A percentile compares a stretch with the other conserved stretches of the same genome.
These are phyloP conservation scores for Starmera quercuum DNA, from an alignment of 805 yeast species.

Conservation along the genomic window DNA sequence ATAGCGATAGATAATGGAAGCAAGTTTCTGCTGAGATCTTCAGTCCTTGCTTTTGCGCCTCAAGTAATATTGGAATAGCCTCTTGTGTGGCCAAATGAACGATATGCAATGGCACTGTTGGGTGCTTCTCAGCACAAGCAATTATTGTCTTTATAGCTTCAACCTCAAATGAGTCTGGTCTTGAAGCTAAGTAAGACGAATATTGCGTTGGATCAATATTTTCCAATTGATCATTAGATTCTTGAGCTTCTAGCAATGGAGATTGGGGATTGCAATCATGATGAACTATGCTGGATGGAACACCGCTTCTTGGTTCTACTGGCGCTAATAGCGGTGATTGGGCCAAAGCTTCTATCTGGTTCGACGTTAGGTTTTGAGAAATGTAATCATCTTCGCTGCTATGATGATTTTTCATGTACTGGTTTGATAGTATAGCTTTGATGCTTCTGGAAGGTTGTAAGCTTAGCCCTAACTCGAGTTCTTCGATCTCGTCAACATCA, in stretches of 20 bases:
- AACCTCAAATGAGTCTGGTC: slow-evolving; percentile 86
- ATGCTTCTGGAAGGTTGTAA: not conserved
- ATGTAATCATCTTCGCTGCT: not conserved
- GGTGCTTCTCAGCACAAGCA: slow-evolving; percentile 46
- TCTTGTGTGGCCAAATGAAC: slow-evolving; percentile 86
- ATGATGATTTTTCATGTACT: slow-evolving; percentile 1
- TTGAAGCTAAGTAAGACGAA: slow-evolving; percentile 40
- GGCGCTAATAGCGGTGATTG: slow-evolving; percentile 48
- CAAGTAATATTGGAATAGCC: slow-evolving; percentile 64
- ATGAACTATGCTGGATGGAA: slow-evolving; percentile 24
- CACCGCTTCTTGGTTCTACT: slow-evolving; percentile 51
- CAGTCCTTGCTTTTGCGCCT: slow-evolving; percentile 51
- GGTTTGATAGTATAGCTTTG: no score
- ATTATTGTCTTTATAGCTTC: slow-evolving; percentile 75
- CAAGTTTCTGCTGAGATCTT: slow-evolving; percentile 88
- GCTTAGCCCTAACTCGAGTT: slow-evolving; percentile 12
- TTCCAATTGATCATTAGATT: slow-evolving; percentile 30
- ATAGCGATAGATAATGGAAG: slow-evolving; percentile 78
- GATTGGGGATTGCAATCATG: slow-evolving; percentile 21
- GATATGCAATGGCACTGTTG: slow-evolving; percentile 69
- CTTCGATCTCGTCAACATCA: slow-evolving; percentile 16
- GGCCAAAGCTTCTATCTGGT: slow-evolving; percentile 47
- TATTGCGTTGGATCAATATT: slow-evolving; percentile 19
- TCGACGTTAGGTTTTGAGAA: slow-evolving; percentile 31
- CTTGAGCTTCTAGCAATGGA: slow-evolving; percentile 37